A percentile compares a stretch with the other conserved stretches of the same genome.
These are phyloP conservation scores for Flaveria bidentis DNA, from an alignment of 129 eudicot species.

Conservation along the genomic window DNA sequence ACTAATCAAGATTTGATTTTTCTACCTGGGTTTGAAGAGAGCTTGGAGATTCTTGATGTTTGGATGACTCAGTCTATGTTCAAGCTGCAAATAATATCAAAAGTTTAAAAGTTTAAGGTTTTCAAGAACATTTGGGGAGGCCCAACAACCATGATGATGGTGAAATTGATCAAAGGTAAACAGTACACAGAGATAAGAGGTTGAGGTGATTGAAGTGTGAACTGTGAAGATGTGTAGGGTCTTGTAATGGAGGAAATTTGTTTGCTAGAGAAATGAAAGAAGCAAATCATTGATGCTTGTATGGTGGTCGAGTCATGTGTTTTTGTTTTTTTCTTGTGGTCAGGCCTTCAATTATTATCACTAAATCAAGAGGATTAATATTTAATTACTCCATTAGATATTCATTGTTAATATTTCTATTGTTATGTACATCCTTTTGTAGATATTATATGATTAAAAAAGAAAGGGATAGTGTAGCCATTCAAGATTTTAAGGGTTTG, in stretches of 20 bases:
- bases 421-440: background rate
- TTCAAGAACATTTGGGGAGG: constrained; percentile 21
- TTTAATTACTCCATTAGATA: background rate
- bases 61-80: constrained; percentile 23
- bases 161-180: constrained; percentile 24
- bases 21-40: constrained; percentile 43
- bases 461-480: background rate
- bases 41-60: constrained; percentile 25
- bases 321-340: constrained; percentile 11
- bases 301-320: constrained; percentile 32
- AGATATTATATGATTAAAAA: background rate
- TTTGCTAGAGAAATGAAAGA: constrained; percentile 16
- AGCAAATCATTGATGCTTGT: constrained; percentile 34
- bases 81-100: background rate
- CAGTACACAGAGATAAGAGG: constrained; percentile 13
- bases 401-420: background rate
- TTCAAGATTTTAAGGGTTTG: background rate
- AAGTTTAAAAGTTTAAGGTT: background rate
- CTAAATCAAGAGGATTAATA: background rate
- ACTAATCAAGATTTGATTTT: constrained; percentile 11
- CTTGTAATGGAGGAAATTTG: constrained; percentile 24
- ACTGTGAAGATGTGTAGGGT: constrained; percentile 25
- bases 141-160: constrained; percentile 18
- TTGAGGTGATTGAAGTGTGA: constrained; percentile 17
- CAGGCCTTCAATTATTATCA: constrained; percentile 25